Conservation (phyloP, 2,329 filamentous ascomycete genomes). For the Diaporthe citri region DNA sequence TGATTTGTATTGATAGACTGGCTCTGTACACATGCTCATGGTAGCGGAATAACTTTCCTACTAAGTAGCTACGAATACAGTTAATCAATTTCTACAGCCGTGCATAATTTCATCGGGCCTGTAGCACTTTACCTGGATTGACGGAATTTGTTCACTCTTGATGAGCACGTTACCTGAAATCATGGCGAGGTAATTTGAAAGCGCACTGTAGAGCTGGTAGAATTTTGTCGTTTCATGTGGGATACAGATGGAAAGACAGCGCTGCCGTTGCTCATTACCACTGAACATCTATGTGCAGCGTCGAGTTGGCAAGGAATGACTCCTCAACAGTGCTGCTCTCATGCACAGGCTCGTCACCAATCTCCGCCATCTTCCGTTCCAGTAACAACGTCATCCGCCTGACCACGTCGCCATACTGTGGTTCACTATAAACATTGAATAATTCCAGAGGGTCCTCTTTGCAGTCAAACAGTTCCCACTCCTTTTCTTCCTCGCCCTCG, state of each 20-base stretch:
- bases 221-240: background rate
- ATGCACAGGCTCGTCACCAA: slow-evolving; percentile 60
- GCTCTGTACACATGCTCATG: too few species aligned
- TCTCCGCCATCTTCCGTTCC: slow-evolving; percentile 64
- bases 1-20: background rate
- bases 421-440: slow-evolving; percentile 59
- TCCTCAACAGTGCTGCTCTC: slow-evolving; percentile 23
- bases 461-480: slow-evolving; percentile 69
- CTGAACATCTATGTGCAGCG: background rate
- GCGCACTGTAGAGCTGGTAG: background rate
- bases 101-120: too few species aligned
- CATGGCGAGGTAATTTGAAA: background rate
- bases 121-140: too few species aligned
- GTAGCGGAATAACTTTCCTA: too few species aligned
- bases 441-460: slow-evolving; percentile 62
- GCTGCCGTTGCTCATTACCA: background rate
- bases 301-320: slow-evolving; percentile 14
- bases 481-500: slow-evolving; percentile 53
- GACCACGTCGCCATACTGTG: slow-evolving; percentile 53
- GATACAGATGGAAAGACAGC: background rate
- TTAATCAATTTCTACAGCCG: too few species aligned
- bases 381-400: slow-evolving; percentile 55
- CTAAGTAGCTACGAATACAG: too few species aligned
- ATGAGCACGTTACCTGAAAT: too few species aligned
- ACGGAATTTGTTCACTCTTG: too few species aligned